Base-by-base conservation (phyloP, 768 basidiomycete genomes). In the Termitomyces sp. region DNA sequence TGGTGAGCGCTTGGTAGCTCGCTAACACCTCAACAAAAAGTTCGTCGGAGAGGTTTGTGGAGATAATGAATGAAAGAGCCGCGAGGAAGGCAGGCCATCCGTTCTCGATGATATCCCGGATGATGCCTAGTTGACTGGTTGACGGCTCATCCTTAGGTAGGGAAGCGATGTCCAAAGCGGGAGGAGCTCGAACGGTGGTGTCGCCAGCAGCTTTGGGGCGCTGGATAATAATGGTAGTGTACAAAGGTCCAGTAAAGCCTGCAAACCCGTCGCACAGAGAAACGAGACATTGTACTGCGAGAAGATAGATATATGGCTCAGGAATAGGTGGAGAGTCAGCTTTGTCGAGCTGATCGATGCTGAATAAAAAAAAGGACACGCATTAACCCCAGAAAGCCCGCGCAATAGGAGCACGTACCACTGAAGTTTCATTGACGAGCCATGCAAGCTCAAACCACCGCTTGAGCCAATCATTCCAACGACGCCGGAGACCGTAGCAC, bases 311-410 rank as follows among this genome's bases (percentile, higher is more conserved):
- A 67, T 99, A 98, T 3, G 89, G 80, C 57, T 99, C 97, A 0
- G 97, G 96, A 53, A 98, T 94, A 0, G 84, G 78, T 0, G 97
- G 97, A 0, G 94, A 85, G 63, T 99, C 97, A 0, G 93, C 89
- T 70, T 99, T 99, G 74, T 99, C 96, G 12, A 98, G 83, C 69
- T 98, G 97, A 68, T 99, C 96, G 63, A 99, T 98, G 68, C 95
- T 97, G 63, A 5, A 40, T 26, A 17, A 51, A 26, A 35, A 12
- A 17, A 38, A 23, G 23, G 23, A 23, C 11, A n/a, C 33, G 38
- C 3, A 33, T 43, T 5, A 31, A 50, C 51, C 51, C 45, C 55
- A 41, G 40, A 55, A 57, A 44, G 40, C n/a, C 6, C 35, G 8
- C 12, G 46, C 23, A 33, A 35, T 41, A 33, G 17, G 42, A 11